phyloP scores from a whole-genome alignment of 1,139 yeast genomes.

The Hyphopichia fennica region DNA sequence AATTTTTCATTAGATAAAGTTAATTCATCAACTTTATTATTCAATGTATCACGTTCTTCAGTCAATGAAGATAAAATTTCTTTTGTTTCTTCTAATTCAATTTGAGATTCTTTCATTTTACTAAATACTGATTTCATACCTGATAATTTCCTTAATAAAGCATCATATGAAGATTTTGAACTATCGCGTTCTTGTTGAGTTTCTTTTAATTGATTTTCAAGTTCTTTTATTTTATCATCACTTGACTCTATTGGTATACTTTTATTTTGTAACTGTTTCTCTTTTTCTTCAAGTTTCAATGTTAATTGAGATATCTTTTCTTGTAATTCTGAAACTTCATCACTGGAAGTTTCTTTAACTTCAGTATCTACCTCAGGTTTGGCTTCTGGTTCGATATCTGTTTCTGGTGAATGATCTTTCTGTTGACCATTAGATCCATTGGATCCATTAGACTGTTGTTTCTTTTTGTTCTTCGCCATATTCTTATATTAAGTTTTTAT shows the following conservation, averaged over 20 bases:
- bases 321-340: conserved; percentile 10
- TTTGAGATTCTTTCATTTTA: conserved; percentile 75
- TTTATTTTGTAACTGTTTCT: neutral
- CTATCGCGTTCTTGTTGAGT: conserved; percentile 57
- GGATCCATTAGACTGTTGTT: conserved; percentile 8
- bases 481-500: neutral
- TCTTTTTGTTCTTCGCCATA: conserved; percentile 35
- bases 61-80: conserved; percentile 30
- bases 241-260: conserved; percentile 2
- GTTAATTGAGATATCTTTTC: conserved; percentile 20
- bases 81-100: conserved; percentile 62
- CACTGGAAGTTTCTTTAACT: neutral
- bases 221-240: conserved; percentile 4
- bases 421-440: conserved; percentile 3
- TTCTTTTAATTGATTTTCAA: conserved; percentile 8
- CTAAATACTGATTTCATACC: conserved; percentile 77
- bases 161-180: conserved; percentile 70
- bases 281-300: conserved; percentile 14
- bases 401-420: conserved; percentile 1
- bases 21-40: conserved; percentile 11
- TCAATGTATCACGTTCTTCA: conserved; percentile 29
- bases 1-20: conserved; percentile 10
- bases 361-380: neutral
- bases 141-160: conserved; percentile 70
- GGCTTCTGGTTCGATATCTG: neutral